Evolutionary conservation across 2,329 filamentous ascomycete species (phyloP).

Genomic region (Lomentospora prolificans): DNA sequence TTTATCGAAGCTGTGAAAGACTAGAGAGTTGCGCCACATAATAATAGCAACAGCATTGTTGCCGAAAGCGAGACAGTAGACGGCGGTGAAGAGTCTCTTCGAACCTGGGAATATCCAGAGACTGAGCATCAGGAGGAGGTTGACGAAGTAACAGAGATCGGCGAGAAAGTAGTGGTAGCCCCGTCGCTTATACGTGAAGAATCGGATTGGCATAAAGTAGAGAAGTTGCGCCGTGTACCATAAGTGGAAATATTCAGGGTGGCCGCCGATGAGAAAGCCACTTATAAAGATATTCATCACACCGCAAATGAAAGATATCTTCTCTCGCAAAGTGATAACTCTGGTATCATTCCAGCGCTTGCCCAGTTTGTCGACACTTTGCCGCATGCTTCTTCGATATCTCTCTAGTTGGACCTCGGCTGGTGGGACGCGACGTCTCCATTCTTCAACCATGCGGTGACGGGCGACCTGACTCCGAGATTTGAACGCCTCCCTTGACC

Average conservation of each 20-base stretch:
- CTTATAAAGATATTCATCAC: slow-evolving; percentile 97
- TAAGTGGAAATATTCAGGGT: slow-evolving; percentile 75
- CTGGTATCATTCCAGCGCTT: slow-evolving; percentile 83
- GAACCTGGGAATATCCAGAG: slow-evolving; percentile 88
- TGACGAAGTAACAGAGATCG: slow-evolving; percentile 97
- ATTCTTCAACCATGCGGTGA: slow-evolving; percentile 85
- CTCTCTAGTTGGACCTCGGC: slow-evolving; percentile 89
- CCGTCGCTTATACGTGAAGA: slow-evolving; percentile 79
- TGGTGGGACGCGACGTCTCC: slow-evolving; percentile 74
- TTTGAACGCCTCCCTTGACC: slow-evolving; percentile 72
- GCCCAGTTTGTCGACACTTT: slow-evolving; percentile 78
- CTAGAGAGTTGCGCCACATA: slow-evolving; percentile 98
- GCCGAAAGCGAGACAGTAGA: slow-evolving; percentile 86
- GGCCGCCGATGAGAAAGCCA: slow-evolving; percentile 82
- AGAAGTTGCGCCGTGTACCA: slow-evolving; percentile 85
- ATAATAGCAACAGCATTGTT: slow-evolving; percentile 97
- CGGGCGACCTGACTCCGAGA: slow-evolving; percentile 68
- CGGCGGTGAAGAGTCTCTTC: slow-evolving; percentile 83
- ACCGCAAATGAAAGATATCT: slow-evolving; percentile 90
- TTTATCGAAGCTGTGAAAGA: slow-evolving; percentile 98
- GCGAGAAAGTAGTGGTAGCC: slow-evolving; percentile 97
- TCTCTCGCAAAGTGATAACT: slow-evolving; percentile 80
- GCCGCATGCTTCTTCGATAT: slow-evolving; percentile 79
- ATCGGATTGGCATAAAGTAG: slow-evolving; percentile 96
- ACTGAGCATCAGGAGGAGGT: slow-evolving; percentile 69